Percentiles rank a stretch among this genome's conserved stretches.
Conservation (phyloP, 345 rosid genomes). For the Mallotus nudiflorus region DNA sequence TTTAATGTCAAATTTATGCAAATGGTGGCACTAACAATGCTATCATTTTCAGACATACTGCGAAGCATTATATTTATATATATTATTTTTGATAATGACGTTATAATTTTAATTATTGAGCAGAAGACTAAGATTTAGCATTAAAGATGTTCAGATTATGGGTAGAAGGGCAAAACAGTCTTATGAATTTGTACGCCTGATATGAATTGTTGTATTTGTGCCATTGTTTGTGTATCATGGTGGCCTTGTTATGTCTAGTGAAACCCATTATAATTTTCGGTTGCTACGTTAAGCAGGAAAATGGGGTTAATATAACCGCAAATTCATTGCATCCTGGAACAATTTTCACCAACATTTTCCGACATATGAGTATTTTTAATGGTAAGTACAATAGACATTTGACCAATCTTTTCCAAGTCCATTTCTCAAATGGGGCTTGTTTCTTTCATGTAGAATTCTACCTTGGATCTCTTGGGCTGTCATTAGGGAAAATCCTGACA, state of each 20-base stretch:
- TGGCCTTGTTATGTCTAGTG: not conserved
- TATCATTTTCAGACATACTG: not conserved
- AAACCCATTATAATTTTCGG: not conserved
- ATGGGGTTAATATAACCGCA: constrained; percentile 55
- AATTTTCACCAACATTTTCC: constrained; percentile 55
- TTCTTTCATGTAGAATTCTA: too few species aligned
- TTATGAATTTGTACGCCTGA: not conserved
- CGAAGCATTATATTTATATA: not conserved
- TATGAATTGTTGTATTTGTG: too few species aligned
- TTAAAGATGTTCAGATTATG: too few species aligned
- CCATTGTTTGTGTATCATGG: not conserved
- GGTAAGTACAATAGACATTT: constrained; percentile 30
- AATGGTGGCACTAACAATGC: not conserved
- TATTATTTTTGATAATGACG: not conserved
- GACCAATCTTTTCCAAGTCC: not conserved
- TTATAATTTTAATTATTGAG: too few species aligned
- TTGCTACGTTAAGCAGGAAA: constrained; percentile 42
- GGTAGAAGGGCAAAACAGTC: not conserved
- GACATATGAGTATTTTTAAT: constrained; percentile 34
- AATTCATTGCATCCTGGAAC: constrained; percentile 78
- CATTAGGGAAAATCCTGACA: too few species aligned
- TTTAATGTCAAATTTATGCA: not conserved
- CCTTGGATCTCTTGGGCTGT: too few species aligned
- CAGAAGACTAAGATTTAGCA: too few species aligned
- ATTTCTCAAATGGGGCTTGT: too few species aligned